phyloP scores from a whole-genome alignment of 371 early-diverging fungal genomes.

The Ecytonucleospora hepatopenaei region DNA sequence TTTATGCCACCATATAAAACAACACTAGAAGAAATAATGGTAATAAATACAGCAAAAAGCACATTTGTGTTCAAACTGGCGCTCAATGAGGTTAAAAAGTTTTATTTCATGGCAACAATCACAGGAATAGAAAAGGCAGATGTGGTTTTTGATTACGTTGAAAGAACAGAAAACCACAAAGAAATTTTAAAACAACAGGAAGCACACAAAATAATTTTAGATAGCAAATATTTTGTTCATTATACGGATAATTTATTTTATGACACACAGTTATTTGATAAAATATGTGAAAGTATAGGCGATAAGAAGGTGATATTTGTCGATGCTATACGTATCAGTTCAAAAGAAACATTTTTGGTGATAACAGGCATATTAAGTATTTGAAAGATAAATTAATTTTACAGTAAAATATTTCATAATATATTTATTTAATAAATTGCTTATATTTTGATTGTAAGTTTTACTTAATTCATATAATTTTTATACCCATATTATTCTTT shows the following conservation, averaged over 20 bases:
- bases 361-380: background rate
- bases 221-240: background rate
- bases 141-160: background rate
- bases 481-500: too few species aligned
- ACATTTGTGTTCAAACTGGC: background rate
- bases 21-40: conserved; percentile 9
- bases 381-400: background rate
- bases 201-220: background rate
- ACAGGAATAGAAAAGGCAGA: background rate
- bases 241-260: background rate
- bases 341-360: background rate
- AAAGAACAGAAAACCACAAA: background rate
- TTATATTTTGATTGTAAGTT: too few species aligned
- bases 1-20: conserved; percentile 20
- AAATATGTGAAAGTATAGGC: background rate
- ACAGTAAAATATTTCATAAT: too few species aligned
- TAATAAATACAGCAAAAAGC: background rate
- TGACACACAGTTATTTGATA: background rate
- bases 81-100: background rate
- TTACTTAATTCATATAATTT: too few species aligned
- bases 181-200: background rate
- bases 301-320: background rate
- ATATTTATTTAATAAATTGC: too few species aligned
- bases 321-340: background rate
- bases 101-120: background rate